Evolutionary conservation across 23 red algal genomes (phyloP).

Genomic region (Pyropia haitanensis): DNA sequence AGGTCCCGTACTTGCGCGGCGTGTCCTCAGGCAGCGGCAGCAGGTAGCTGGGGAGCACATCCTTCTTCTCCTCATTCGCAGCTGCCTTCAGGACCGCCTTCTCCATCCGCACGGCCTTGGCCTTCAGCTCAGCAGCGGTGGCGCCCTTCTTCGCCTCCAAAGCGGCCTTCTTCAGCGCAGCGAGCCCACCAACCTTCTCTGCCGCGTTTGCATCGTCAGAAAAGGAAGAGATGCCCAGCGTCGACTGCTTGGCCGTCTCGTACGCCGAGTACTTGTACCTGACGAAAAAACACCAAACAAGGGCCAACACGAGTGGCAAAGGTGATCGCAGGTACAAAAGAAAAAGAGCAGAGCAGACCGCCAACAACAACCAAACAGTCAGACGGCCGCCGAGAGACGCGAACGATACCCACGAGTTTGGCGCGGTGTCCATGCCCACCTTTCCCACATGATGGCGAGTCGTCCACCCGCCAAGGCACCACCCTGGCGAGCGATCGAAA

Average conservation of each 20-base stretch:
- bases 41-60: constrained; percentile 49
- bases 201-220: constrained; percentile 53
- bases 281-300: too few species aligned
- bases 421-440: too few species aligned
- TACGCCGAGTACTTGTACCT: constrained; percentile 31
- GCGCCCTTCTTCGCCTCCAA: constrained; percentile 19
- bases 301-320: too few species aligned
- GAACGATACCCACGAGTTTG: too few species aligned
- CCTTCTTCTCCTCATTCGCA: constrained; percentile 9
- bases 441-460: too few species aligned
- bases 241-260: constrained; percentile 33
- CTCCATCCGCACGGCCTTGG: constrained; percentile 5
- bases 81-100: not conserved
- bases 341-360: too few species aligned
- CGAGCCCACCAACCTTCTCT: constrained; percentile 40
- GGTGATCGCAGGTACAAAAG: too few species aligned
- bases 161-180: constrained; percentile 38
- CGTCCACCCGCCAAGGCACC: too few species aligned
- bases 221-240: constrained; percentile 48
- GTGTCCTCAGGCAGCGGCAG: constrained; percentile 63
- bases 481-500: too few species aligned
- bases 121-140: constrained; percentile 35
- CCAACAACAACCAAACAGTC: too few species aligned
- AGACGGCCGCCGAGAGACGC: too few species aligned
- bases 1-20: constrained; percentile 41